Conservation (phyloP, 2,329 filamentous ascomycete species). For the Dactylellina leptospora region DNA sequence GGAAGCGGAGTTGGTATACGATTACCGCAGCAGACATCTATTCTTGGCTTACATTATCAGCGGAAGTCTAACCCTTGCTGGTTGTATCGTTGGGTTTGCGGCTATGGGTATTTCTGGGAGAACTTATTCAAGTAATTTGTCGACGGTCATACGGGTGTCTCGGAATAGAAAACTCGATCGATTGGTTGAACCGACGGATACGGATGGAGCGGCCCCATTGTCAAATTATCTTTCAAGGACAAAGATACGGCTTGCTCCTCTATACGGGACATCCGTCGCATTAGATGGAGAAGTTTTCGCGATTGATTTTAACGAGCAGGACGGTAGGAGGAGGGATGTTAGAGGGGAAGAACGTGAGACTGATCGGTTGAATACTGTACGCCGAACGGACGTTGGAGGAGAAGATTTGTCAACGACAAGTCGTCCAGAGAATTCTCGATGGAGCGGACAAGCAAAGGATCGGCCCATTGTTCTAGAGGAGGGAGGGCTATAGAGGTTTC, state of each 20-base stretch:
- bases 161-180: conserved; percentile 13
- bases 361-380: background rate
- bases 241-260: conserved; percentile 19
- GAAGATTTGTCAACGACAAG: conserved; percentile 11
- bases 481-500: background rate
- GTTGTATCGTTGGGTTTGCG: conserved; percentile 17
- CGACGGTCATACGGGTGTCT: conserved; percentile 32
- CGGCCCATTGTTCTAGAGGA: background rate
- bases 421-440: background rate
- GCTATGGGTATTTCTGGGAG: conserved; percentile 7
- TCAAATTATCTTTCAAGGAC: conserved; percentile 10
- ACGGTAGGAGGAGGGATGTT: background rate
- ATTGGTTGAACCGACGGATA: conserved; percentile 4
- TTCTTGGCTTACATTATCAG: conserved; percentile 33
- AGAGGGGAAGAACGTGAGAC: background rate
- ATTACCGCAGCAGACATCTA: conserved; percentile 14
- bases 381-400: background rate
- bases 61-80: conserved; percentile 12
- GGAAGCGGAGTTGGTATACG: conserved; percentile 14
- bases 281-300: conserved; percentile 25
- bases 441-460: conserved; percentile 8
- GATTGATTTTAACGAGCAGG: conserved; percentile 10
- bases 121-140: conserved; percentile 34
- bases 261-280: conserved; percentile 25
- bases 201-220: conserved; percentile 17